A percentile compares a stretch with the other conserved stretches of the same genome.
Evolutionary conservation across 129 eudicot species (phyloP).

Genomic region (carrot (Daucus carota)): DH1_v3.0 NC_030384.2:42522001-42522500

Average conservation of each 20-base stretch:
- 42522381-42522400: conserved; percentile 87
- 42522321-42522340: conserved; percentile 41
- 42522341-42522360: conserved; percentile 44
- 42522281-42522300: conserved; percentile 5
- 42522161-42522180: conserved; percentile 67
- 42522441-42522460: background rate
- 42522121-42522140: conserved; percentile 65
- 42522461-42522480: background rate
- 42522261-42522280: background rate
- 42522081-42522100: conserved; percentile 81
- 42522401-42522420: conserved; percentile 62
- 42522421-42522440: background rate
- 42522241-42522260: background rate
- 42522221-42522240: background rate
- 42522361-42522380: conserved; percentile 96
- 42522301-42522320: conserved; percentile 77
- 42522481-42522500: background rate
- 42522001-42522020: background rate
- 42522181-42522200: conserved; percentile 77
- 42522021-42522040: background rate
- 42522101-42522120: conserved; percentile 90
- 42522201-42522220: background rate
- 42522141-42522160: conserved; percentile 78
- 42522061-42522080: conserved; percentile 35
- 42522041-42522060: background rate